A percentile compares a stretch with the other conserved stretches of the same genome.
These are phyloP conservation scores for Earliella scabrosa DNA, from an alignment of 1,284 basidiomycete genomes.

Conservation along the genomic window DNA sequence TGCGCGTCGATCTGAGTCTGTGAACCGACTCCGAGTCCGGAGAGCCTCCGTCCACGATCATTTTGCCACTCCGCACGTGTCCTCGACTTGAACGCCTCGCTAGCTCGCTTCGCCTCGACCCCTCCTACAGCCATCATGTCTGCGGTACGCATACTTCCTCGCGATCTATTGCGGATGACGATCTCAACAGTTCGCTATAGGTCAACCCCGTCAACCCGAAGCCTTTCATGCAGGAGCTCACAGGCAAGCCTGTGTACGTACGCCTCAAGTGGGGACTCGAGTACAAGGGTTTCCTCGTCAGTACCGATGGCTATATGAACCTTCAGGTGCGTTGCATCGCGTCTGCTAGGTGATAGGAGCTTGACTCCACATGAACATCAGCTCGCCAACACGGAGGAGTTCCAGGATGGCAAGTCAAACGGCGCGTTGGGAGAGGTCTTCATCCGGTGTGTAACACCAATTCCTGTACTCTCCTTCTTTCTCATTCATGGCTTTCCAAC, in stretches of 20 bases:
- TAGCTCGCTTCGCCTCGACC: not conserved
- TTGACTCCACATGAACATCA: constrained; percentile 36
- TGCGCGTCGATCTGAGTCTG: constrained; percentile 24
- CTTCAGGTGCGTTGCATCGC: constrained; percentile 73
- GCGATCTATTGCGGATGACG: constrained; percentile 11
- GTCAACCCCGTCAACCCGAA: constrained; percentile 97
- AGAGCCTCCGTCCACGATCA: constrained; percentile 20
- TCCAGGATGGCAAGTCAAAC: constrained; percentile 94
- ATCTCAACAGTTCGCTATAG: constrained; percentile 42
- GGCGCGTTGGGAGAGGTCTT: constrained; percentile 98
- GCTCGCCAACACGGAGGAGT: constrained; percentile 99
- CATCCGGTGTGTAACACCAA: constrained; percentile 75
- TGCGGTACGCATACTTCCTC: constrained; percentile 42
- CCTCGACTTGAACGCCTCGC: constrained; percentile 32
- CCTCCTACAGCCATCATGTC: constrained; percentile 54
- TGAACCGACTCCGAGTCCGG: constrained; percentile 1
- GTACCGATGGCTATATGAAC: constrained; percentile 99
- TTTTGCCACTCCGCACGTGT: constrained; percentile 64
- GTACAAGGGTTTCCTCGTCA: constrained; percentile 99
- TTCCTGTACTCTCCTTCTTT: no score
- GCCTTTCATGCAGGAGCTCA: constrained; percentile 98
- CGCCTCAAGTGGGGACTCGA: constrained; percentile 99
- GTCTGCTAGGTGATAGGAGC: constrained; percentile 1
- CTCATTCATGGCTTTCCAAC: no score
- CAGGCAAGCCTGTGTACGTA: constrained; percentile 95